Conservation (phyloP, 78 protist species). For the Bodo saltans region DNA sequence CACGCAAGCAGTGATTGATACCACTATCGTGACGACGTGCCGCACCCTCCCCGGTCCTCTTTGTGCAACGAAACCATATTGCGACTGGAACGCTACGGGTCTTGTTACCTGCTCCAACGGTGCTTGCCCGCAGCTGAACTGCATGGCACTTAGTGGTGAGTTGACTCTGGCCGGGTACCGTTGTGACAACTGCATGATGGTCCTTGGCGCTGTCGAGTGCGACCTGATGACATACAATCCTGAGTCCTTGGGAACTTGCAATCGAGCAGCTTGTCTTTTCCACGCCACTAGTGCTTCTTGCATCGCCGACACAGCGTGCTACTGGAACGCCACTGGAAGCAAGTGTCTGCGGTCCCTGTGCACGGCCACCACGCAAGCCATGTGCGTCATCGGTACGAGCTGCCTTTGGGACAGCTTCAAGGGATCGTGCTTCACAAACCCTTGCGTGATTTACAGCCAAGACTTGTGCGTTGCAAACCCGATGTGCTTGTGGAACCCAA, state of each 20-base stretch:
- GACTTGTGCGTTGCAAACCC: not conserved
- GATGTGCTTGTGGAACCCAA: not conserved
- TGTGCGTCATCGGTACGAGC: not conserved
- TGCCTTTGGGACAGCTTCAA: not conserved
- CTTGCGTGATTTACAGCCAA: not conserved
- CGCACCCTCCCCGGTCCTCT: not conserved
- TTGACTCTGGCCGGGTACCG: not conserved
- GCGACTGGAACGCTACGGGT: not conserved
- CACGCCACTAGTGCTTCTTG: not conserved
- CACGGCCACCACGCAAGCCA: not conserved
- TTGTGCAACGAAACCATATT: not conserved
- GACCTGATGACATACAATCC: not conserved
- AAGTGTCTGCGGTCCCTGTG: not conserved
- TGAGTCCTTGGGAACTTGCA: not conserved
- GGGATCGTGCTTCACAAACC: not conserved
- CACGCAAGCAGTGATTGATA: no score
- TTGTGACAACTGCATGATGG: not conserved
- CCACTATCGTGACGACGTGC: not conserved
- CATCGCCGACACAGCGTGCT: not conserved
- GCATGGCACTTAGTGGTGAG: not conserved
- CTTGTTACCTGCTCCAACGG: not conserved
- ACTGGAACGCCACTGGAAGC: not conserved
- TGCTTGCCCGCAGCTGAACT: not conserved
- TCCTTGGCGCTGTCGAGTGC: not conserved
- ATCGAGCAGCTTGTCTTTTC: not conserved